Evolutionary conservation across 805 yeast genomes (phyloP), one percentile per base, ranked within the genome.

Genomic region (Myxozyma lipomycoides): DNA sequence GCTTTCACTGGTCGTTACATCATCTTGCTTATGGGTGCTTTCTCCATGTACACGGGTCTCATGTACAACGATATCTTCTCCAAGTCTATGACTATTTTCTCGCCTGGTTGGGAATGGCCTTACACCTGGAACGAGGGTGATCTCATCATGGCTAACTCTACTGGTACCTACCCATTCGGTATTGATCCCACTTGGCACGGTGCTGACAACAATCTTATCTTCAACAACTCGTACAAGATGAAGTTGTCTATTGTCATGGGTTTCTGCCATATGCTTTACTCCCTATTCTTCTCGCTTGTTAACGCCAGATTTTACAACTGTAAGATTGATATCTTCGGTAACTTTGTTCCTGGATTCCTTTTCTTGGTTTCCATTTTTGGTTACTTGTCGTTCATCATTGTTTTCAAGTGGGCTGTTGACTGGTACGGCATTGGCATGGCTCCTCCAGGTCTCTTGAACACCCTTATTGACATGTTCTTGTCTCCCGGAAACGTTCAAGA

Each of bases 351-450:
- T 1, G 96, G 98, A 35, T 73, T 93, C 49, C 72, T 93, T 43
- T 93, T 93, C 70, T 88, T 93, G 96, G 95, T 89, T 70, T 84
- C 95, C 45, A 91, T 93, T 41, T 93, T 93, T 66, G 98, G 98
- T 35, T 93, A 93, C 67, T 74, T 93, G 54, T 79, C 95, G 0
- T 67, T 90, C 59, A 78, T 88, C 52, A 93, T 93, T 60, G 77
- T 93, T 26, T 91, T 87, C 76, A 93, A 93, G 70, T 93, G 98
- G 98, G 72, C 82, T 21, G 84, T 86, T 43, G 93, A 93, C 73
- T 93, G 98, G 98, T 72, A 80, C 48, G 83, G 78, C 26, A 76
- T 80, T 48, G 84, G 75, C 10, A 76, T 76, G 65, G 87, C 84
- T 46, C 95, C 98, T 1, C 98, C 98, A 26, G 90, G 96, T 43